Base-by-base conservation (phyloP, 345 rosid genomes). In the Citrus inodora region DNA sequence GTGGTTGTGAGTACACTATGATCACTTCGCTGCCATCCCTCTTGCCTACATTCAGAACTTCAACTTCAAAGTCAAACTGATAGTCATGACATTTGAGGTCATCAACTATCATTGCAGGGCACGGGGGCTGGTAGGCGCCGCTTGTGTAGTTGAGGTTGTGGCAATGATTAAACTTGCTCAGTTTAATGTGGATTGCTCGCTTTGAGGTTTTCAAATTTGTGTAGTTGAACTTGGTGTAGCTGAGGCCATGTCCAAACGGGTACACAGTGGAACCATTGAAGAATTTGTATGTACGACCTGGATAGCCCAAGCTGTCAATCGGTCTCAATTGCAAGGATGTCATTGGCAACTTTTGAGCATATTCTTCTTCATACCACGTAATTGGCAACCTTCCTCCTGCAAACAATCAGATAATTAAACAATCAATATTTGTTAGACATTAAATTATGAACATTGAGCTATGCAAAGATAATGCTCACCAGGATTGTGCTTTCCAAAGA, bases 401-500 rank as follows among this genome's bases (percentile, higher is more conserved):
- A 58, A 27, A 73, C 4, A 53, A 24, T 27, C 16, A 13, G 1
- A 1, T 11, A 46, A 46, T 46, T 13, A 51, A 51, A 73, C 6
- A 53, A 24, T 37, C 16, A 13, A 2, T 0, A 4, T 11, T 56
- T 1, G 17, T 3, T 13, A 73, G 30, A 3, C 16, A 30, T 42
- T 19, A 6, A 7, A 30, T 27, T 42, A 9, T 25, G 42, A 0
- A 9, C 4, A 32, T 32, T 33, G 13, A 19, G 22, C 9, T 32
- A 17, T 4, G 58, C 22, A 53, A 14, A 1, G 10, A 42, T 2
- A 74, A 60, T 24, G 22, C 64, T 75, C 80, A 91, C 92, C 88
- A 3, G 97, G 97, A 77, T 88, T 92, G 64, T 90, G 80, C 21
- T 84, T 73, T 35, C 97, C 94, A 32, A 85, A 92, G 35, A 92